Conservation (phyloP, 2,329 filamentous ascomycete genomes). For the Fusarium sp. region DNA sequence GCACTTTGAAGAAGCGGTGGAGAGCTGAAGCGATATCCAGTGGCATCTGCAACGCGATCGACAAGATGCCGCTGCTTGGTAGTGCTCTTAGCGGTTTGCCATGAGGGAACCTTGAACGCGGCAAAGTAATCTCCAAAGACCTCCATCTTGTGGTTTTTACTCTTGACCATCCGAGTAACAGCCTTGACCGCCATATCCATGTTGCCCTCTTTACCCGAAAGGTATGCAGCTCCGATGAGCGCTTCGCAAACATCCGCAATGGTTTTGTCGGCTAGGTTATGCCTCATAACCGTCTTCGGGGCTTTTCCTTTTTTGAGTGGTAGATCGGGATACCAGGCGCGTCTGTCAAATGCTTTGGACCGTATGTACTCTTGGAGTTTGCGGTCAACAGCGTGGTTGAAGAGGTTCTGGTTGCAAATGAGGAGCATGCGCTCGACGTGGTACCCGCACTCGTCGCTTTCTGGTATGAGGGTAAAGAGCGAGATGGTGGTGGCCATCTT, state of each 20-base stretch:
- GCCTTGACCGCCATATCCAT: constrained; percentile 74
- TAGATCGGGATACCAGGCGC: constrained; percentile 91
- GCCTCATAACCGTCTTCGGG: constrained; percentile 62
- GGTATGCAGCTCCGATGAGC: constrained; percentile 87
- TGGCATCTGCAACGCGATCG: constrained; percentile 71
- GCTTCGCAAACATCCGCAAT: constrained; percentile 97
- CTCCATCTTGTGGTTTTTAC: constrained; percentile 77
- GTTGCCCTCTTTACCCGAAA: constrained; percentile 61
- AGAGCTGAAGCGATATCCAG: constrained; percentile 77
- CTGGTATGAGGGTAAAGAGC: constrained; percentile 82
- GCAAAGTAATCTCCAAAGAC: constrained; percentile 81
- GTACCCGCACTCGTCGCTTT: constrained; percentile 86
- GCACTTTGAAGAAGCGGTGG: constrained; percentile 86
- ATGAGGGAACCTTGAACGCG: constrained; percentile 78
- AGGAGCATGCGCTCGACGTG: constrained; percentile 93
- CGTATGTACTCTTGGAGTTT: constrained; percentile 83
- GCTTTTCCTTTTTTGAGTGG: constrained; percentile 82
- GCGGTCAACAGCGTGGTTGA: constrained; percentile 79
- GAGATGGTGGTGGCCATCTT: constrained; percentile 97
- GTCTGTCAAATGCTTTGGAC: constrained; percentile 84
- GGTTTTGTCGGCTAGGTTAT: constrained; percentile 87
- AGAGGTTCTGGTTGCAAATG: constrained; percentile 92
- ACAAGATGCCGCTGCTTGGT: constrained; percentile 80
- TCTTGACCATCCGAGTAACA: constrained; percentile 80
- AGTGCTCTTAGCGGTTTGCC: constrained; percentile 75